Evolutionary conservation across 805 yeast genomes (phyloP), one percentile per base, ranked within the genome.

Genomic region (Geotrichum ghanense): DNA sequence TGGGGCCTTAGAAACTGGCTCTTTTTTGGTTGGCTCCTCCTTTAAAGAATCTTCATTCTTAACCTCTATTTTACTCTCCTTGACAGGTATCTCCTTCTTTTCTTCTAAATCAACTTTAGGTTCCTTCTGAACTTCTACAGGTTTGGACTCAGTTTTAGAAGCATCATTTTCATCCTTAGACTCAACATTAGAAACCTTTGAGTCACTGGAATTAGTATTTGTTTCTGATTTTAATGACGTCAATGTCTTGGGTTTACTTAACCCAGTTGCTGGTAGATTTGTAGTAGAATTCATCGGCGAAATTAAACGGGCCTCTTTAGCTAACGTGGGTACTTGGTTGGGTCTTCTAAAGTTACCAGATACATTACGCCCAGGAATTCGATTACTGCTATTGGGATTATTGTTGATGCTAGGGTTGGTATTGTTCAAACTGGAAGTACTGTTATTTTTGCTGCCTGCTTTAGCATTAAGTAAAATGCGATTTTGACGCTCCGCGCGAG

Each of bases 401-500:
- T 31, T 9, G 12, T 31, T 16, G 7, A 10, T 16, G 12, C 14
- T 16, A 12, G 7, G 12, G 37, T 12, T 31, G 17, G 10, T 9
- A 6, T 31, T 31, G 17, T 31, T 31, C 37, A 31, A 31, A 12
- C 17, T 31, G 17, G 37, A n/a, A 31, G 19, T 12, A 19, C 37
- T 31, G 37, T 5, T 6, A 12, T 31, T 31, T n/a, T n/a, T n/a
- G 37, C 19, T 19, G 16, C 12, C 16, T 6, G 10, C 17, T 16
- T 19, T n/a, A 25, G 31, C 31, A 25, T 25, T 25, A 16, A n/a
- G 37, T 31, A 31, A 31, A 31, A 31, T 31, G 19, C 37, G 10
- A 19, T 12, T 31, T 19, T 31, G 37, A 25, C 57, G 48, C 56
- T 63, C 65, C 27, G 70, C 69, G 17, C 76, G 70, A 48, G 71